Percentiles rank a stretch among this genome's conserved stretches.
Evolutionary conservation across 805 yeast genomes (phyloP).

Genomic region (Yamadazyma takamatsuzukensis): DNA sequence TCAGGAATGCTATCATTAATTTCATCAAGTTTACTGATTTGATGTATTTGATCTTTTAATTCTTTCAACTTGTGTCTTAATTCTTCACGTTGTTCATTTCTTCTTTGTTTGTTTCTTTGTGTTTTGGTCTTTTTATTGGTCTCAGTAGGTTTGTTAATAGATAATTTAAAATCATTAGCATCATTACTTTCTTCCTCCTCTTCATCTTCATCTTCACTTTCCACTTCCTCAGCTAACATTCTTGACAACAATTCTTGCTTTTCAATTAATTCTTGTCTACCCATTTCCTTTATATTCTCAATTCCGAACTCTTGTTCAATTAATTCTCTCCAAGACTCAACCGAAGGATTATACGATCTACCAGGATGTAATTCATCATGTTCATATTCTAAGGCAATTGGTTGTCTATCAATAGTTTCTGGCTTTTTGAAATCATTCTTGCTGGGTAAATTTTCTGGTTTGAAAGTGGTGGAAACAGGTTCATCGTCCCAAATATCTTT

Average conservation of each 20-base stretch:
- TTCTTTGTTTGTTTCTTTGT: constrained; percentile 68
- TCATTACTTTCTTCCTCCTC: constrained; percentile 33
- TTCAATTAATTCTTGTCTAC: constrained; percentile 57
- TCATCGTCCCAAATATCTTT: constrained; percentile 70
- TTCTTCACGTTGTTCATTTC: constrained; percentile 55
- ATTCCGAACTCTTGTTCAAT: constrained; percentile 61
- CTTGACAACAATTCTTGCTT: constrained; percentile 61
- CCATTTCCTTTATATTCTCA: constrained; percentile 66
- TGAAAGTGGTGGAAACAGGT: constrained; percentile 2
- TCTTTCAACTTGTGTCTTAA: constrained; percentile 56
- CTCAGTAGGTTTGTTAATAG: constrained; percentile 68
- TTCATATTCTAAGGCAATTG: constrained; percentile 49
- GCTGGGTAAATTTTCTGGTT: constrained; percentile 28
- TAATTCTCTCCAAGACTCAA: constrained; percentile 75
- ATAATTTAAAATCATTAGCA: constrained; percentile 43
- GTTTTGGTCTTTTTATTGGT: constrained; percentile 71
- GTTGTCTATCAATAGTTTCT: constrained; percentile 24
- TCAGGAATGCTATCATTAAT: constrained; percentile 18
- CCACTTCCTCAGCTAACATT: constrained; percentile 57
- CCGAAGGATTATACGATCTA: constrained; percentile 87
- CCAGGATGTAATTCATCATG: constrained; percentile 64
- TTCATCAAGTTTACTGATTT: constrained; percentile 44
- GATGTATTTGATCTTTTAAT: constrained; percentile 57
- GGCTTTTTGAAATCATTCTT: constrained; percentile 31
- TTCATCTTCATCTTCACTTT: constrained; percentile 34